A percentile compares a stretch with the other conserved stretches of the same genome.
Conservation (phyloP, 148 eudicot genomes). For the Heliamphora exappendiculata region DNA sequence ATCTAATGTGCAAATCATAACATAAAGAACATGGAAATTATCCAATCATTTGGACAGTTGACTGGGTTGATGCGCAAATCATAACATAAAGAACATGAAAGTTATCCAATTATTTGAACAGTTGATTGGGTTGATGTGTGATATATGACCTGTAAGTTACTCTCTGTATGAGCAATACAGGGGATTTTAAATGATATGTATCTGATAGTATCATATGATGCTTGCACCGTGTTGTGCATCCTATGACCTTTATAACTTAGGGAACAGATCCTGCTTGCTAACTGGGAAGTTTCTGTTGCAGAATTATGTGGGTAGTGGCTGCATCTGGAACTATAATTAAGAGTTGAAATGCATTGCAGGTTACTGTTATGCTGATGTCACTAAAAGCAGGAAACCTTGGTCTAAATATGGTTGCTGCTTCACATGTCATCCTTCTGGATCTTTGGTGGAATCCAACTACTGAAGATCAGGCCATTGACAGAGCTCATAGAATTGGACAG, state of each 20-base stretch:
- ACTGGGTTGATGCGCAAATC: neutral
- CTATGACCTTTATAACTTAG: neutral
- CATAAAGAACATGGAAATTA: neutral
- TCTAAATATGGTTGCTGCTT: conserved; percentile 97
- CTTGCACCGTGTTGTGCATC: neutral
- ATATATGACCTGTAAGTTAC: neutral
- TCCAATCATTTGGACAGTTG: neutral
- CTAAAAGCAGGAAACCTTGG: conserved; percentile 98
- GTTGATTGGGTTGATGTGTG: neutral
- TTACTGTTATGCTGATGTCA: conserved; percentile 93
- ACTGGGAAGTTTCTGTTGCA: neutral
- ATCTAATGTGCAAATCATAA: neutral
- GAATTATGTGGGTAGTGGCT: neutral
- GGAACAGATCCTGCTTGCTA: neutral
- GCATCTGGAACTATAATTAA: neutral
- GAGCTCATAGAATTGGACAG: conserved; percentile 99
- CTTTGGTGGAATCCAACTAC: conserved; percentile 99
- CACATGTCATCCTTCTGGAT: conserved; percentile 92
- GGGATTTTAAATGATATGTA: neutral
- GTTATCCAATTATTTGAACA: neutral
- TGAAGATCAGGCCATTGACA: conserved; percentile 97
- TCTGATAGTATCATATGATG: neutral
- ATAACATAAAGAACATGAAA: neutral
- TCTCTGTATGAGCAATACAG: neutral
- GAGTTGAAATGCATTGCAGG: conserved; percentile 36